These are phyloP conservation scores for Aureobasidium leucospermi DNA, from an alignment of 2,329 filamentous ascomycete genomes.

Conservation along the genomic window DNA sequence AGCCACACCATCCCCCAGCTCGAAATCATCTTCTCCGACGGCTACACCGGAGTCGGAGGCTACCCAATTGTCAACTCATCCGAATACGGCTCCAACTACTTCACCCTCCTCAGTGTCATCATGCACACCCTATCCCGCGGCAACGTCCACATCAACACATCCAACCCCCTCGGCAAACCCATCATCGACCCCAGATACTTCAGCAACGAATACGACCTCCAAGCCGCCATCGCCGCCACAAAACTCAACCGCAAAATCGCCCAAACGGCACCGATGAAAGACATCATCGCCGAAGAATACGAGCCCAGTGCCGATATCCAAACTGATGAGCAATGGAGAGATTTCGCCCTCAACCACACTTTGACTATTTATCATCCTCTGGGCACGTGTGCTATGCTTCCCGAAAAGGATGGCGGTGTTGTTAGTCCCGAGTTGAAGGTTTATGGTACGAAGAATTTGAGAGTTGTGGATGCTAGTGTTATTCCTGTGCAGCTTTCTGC, in stretches of 20 bases:
- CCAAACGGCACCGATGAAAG: slow-evolving; percentile 20
- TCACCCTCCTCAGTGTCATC: slow-evolving; percentile 27
- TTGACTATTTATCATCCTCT: slow-evolving; percentile 25
- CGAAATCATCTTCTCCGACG: slow-evolving; percentile 24
- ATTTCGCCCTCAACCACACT: slow-evolving; percentile 20
- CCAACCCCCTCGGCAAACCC: slow-evolving; percentile 22
- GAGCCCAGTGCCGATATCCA: slow-evolving; percentile 18
- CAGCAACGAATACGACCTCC: slow-evolving; percentile 22
- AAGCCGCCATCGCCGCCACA: slow-evolving; percentile 23
- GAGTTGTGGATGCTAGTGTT: slow-evolving; percentile 19
- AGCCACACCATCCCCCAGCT: slow-evolving; percentile 17
- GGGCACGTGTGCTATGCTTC: slow-evolving; percentile 25
- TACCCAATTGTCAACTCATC: slow-evolving; percentile 20
- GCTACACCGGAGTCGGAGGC: slow-evolving; percentile 23
- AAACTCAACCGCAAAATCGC: slow-evolving; percentile 27
- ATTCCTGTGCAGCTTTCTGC: slow-evolving; percentile 20
- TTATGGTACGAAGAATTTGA: slow-evolving; percentile 18
- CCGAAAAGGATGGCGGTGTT: slow-evolving; percentile 22
- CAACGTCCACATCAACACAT: slow-evolving; percentile 25
- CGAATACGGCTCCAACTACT: slow-evolving; percentile 17
- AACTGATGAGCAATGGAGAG: slow-evolving; percentile 18
- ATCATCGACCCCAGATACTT: slow-evolving; percentile 28
- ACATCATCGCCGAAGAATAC: slow-evolving; percentile 25
- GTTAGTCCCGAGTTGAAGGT: slow-evolving; percentile 19
- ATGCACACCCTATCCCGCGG: slow-evolving; percentile 24